phyloP scores from a whole-genome alignment of 495 filamentous ascomycete genomes.

The Podospora pseudopauciseta region DNA sequence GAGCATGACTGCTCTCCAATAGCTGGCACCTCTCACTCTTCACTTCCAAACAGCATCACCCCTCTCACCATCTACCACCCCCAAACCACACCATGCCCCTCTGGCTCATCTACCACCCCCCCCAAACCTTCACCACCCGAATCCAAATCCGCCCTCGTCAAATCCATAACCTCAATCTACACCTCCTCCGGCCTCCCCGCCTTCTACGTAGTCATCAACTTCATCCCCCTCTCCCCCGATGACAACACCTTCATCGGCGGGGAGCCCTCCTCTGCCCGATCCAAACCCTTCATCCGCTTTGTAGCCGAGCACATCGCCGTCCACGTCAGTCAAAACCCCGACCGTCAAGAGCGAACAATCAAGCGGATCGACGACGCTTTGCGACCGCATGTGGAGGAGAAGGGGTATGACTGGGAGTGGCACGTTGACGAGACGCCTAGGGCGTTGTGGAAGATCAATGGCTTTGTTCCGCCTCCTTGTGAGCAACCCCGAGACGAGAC shows the following conservation, averaged over 20 bases:
- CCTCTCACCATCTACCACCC: neutral
- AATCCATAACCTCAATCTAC: slow-evolving; percentile 32
- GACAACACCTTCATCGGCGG: slow-evolving; percentile 29
- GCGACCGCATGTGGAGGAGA: slow-evolving; percentile 33
- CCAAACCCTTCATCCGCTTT: slow-evolving; percentile 35
- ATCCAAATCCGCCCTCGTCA: slow-evolving; percentile 27
- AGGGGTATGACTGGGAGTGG: slow-evolving; percentile 42
- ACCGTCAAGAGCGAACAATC: neutral
- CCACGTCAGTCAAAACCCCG: slow-evolving; percentile 13
- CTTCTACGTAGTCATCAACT: slow-evolving; percentile 39
- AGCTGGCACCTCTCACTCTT: no score
- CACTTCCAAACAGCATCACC: neutral
- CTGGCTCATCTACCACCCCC: slow-evolving; percentile 40
- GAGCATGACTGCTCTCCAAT: no score
- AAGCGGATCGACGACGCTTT: slow-evolving; percentile 18
- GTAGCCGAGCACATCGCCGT: slow-evolving; percentile 34
- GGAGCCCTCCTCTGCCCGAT: slow-evolving; percentile 15
- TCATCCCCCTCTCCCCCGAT: slow-evolving; percentile 26
- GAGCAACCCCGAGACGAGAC: neutral
- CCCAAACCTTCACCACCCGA: slow-evolving; percentile 25
- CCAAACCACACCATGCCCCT: slow-evolving; percentile 30
- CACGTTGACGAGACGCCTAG: slow-evolving; percentile 28
- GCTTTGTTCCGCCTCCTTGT: slow-evolving; percentile 2
- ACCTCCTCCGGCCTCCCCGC: slow-evolving; percentile 33
- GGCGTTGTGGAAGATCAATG: slow-evolving; percentile 1